These are phyloP conservation scores for Colletotrichum shisoi DNA, from an alignment of 2,329 filamentous ascomycete genomes.

Conservation along the genomic window DNA sequence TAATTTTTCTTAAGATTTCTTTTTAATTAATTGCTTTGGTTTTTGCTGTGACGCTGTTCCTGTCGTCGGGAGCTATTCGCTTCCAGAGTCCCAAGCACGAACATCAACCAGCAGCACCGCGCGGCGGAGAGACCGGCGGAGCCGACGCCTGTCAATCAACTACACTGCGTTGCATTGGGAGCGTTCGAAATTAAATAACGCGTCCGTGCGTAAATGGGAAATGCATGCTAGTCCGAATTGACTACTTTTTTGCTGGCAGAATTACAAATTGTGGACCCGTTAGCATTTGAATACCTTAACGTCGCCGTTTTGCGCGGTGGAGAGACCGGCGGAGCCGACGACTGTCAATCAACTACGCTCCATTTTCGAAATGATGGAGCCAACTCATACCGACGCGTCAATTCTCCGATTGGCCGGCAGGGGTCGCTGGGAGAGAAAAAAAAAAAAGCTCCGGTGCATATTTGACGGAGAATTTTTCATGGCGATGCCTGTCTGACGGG, in stretches of 20 bases:
- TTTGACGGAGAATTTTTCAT: constrained; percentile 34
- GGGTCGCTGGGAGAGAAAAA: constrained; percentile 13
- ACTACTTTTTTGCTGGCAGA: too few species aligned
- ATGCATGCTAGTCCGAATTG: too few species aligned
- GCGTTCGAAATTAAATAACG: too few species aligned
- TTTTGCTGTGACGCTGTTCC: not conserved
- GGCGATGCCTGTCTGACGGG: constrained; percentile 29
- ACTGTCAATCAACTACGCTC: constrained; percentile 17
- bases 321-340: constrained; percentile 28
- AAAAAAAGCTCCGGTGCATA: constrained; percentile 36
- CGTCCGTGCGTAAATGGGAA: too few species aligned
- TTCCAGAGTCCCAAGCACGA: not conserved
- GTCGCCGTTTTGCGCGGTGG: too few species aligned
- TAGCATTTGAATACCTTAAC: too few species aligned
- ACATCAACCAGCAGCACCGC: not conserved
- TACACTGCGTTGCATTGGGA: too few species aligned
- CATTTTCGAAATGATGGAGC: constrained; percentile 32
- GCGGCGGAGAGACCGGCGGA: constrained; percentile 32
- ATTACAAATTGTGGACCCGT: too few species aligned
- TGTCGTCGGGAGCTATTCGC: not conserved
- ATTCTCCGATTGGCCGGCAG: constrained; percentile 38
- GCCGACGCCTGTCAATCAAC: constrained; percentile 6
- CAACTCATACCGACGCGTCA: constrained; percentile 25
- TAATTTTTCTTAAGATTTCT: too few species aligned
- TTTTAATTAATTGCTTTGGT: not conserved